These are phyloP conservation scores for Drechslerella stenobrocha DNA, from an alignment of 2,329 filamentous ascomycete genomes.

Conservation along the genomic window DNA sequence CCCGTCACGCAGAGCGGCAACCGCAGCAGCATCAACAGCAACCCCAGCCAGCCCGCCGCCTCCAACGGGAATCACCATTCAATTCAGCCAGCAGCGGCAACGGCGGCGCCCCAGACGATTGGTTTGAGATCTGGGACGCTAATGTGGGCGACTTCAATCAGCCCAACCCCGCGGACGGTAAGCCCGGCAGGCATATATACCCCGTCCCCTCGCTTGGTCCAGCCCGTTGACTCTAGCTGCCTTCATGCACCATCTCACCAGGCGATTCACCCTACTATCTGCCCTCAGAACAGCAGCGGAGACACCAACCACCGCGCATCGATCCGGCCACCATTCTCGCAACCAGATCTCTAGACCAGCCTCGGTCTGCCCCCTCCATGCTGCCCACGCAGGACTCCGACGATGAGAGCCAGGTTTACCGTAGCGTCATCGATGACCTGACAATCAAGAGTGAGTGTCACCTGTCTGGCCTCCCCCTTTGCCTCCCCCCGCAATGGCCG, in stretches of 20 bases:
- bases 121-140: constrained; percentile 52
- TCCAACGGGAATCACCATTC: constrained; percentile 31
- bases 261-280: constrained; percentile 56
- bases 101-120: constrained; percentile 51
- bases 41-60: constrained; percentile 10
- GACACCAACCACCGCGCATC: constrained; percentile 22
- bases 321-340: constrained; percentile 4
- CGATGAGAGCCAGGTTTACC: constrained; percentile 67
- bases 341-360: constrained; percentile 32
- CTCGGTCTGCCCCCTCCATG: constrained; percentile 20
- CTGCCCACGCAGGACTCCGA: constrained; percentile 39
- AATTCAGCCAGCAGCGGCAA: constrained; percentile 38
- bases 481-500: constrained; percentile 16
- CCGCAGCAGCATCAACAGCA: background rate
- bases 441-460: constrained; percentile 71
- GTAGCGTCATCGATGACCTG: constrained; percentile 83
- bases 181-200: constrained; percentile 21
- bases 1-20: too few species aligned
- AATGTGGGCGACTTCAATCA: constrained; percentile 52
- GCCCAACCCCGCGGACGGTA: constrained; percentile 48
- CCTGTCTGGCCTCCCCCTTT: constrained; percentile 14
- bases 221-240: constrained; percentile 25
- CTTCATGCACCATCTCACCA: constrained; percentile 45
- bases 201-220: constrained; percentile 14
- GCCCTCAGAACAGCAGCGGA: constrained; percentile 50